Evolutionary conservation across 78 protist species (phyloP).

Genomic region (Protostelium mycophagum): DNA sequence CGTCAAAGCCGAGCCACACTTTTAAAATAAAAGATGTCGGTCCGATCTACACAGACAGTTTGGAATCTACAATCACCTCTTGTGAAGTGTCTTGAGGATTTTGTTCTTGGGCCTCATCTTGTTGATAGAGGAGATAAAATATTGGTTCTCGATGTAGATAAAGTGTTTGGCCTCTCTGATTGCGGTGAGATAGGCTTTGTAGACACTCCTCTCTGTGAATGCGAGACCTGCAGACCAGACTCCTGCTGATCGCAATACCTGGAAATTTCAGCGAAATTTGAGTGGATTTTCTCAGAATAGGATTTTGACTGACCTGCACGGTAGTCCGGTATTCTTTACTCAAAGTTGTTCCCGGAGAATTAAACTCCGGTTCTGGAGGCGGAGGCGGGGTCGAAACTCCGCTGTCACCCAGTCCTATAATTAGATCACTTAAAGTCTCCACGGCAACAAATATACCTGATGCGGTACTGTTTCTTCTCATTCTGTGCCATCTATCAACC

Average conservation of each 20-base stretch:
- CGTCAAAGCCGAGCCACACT: too few relatives aligned
- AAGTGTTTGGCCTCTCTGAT: constrained; percentile 50
- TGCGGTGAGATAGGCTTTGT: constrained; percentile 41
- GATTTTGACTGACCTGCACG: neutral
- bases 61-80: neutral
- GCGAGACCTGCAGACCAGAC: constrained; percentile 62
- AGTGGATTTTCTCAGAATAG: neutral
- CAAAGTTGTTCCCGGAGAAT: neutral
- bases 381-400: neutral
- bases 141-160: constrained; percentile 63
- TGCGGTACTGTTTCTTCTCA: neutral
- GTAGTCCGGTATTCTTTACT: neutral
- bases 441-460: neutral
- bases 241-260: constrained; percentile 42
- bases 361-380: neutral
- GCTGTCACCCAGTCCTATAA: neutral
- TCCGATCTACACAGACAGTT: too few relatives aligned
- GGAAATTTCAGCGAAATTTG: neutral
- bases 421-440: neutral
- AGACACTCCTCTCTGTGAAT: constrained; percentile 42
- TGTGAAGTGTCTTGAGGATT: neutral
- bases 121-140: constrained; percentile 48
- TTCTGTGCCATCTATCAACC: neutral
- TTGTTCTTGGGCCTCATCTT: constrained; percentile 25
- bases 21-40: too few relatives aligned